Conservation (phyloP, 768 basidiomycete genomes). For the Russula abietina region DNA sequence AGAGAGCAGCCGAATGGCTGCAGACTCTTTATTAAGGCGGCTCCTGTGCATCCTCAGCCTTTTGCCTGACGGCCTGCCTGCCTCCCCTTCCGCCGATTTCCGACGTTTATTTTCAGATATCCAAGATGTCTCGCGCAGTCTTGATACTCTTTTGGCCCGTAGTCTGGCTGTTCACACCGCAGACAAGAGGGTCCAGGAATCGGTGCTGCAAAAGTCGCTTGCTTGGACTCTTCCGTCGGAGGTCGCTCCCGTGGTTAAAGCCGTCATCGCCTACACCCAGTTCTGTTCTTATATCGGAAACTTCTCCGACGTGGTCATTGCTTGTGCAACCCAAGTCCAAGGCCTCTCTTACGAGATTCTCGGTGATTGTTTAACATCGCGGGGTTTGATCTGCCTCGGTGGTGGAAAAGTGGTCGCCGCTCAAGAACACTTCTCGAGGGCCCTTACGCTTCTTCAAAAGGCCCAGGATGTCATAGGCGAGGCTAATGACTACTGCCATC, state of each 20-base stretch:
- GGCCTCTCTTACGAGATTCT: slow-evolving; percentile 4
- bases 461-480: slow-evolving; percentile 15
- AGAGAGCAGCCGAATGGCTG: slow-evolving; percentile 13
- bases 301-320: slow-evolving; percentile 12
- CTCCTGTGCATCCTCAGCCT: slow-evolving; percentile 17
- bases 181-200: slow-evolving; percentile 13
- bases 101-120: slow-evolving; percentile 5
- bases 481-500: slow-evolving; percentile 16
- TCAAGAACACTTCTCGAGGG: slow-evolving; percentile 1
- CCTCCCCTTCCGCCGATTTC: slow-evolving; percentile 3
- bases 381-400: slow-evolving; percentile 7
- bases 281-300: slow-evolving; percentile 17
- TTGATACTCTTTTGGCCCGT: slow-evolving; percentile 15
- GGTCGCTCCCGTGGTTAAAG: slow-evolving; percentile 9
- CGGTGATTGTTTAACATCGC: slow-evolving; percentile 8
- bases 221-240: slow-evolving; percentile 5
- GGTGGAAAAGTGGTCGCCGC: not conserved
- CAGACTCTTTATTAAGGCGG: slow-evolving; percentile 5
- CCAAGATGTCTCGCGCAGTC: slow-evolving; percentile 1
- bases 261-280: slow-evolving; percentile 17
- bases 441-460: slow-evolving; percentile 1
- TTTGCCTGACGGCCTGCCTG: slow-evolving; percentile 12
- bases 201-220: slow-evolving; percentile 10
- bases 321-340: not conserved
- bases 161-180: slow-evolving; percentile 12